Base-by-base conservation (phyloP, 2,329 filamentous ascomycete genomes). In the Myriosclerotinia curreyana region DNA sequence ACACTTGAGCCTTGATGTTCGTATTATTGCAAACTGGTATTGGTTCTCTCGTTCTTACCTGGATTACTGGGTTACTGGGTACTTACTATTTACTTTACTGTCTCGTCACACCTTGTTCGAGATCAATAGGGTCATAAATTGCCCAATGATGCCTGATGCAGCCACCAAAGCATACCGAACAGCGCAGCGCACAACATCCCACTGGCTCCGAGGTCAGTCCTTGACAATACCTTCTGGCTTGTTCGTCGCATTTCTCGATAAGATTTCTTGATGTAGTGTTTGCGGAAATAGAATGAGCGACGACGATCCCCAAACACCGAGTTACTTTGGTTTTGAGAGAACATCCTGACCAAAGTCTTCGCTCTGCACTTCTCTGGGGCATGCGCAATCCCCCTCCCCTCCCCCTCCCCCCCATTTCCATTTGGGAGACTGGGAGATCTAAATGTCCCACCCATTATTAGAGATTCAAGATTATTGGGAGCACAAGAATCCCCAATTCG, bases 71-170 rank as follows among this genome's bases (percentile, higher is more conserved):
- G n/a, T n/a, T 17, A 20, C 58, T n/a, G n/a, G 49, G 28, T 31
- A 38, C 25, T 28, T 20, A n/a, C 15, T 44, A 51, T 22, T 31
- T 8, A 56, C 40, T 44, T 56, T 28, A 31, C 25, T 44, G 53
- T 62, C 50, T 62, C 36, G 60, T 62, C 60, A 62, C 60, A 62
- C 60, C 50, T 34, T 62, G 17, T 54, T 48, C 38, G 15, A 31
- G 51, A 22, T 53, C 38, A 38, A 28, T 44, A 53, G n/a, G 60
- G 50, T 31, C 22, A 34, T 36, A 52, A 44, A 56, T 62, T 62
- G 60, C 60, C 60, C 60, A 62, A 54, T 62, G 40, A 62, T 62
- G 60, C 60, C 60, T 62, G 38, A 62, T 62, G 48, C 60, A 62
- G 60, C 50, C 60, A 62, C 60, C 50, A 46, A 38, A 44, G 42